phyloP scores from a whole-genome alignment of 2,329 filamentous ascomycete genomes.

The Rachicladosporium sp. region DNA sequence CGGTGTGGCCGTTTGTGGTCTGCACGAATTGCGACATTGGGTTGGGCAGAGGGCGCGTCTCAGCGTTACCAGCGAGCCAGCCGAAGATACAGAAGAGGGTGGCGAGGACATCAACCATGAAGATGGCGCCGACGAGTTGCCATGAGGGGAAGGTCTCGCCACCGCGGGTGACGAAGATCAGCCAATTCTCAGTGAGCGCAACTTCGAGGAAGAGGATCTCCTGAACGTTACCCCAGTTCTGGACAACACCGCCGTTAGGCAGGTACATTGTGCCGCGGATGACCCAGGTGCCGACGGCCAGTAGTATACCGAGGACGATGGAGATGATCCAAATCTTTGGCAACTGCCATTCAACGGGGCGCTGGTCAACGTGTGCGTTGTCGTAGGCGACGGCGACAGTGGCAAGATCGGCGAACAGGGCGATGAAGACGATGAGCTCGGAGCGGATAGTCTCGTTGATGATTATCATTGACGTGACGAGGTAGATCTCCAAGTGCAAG shows the following conservation, averaged over 20 bases:
- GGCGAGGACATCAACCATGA: slow-evolving; percentile 57
- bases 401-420: slow-evolving; percentile 66
- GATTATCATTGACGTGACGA: slow-evolving; percentile 67
- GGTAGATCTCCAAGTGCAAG: slow-evolving; percentile 63
- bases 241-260: slow-evolving; percentile 57
- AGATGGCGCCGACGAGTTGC: slow-evolving; percentile 60
- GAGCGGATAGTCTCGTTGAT: slow-evolving; percentile 63
- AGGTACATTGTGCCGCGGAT: slow-evolving; percentile 59
- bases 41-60: slow-evolving; percentile 27
- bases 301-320: slow-evolving; percentile 53
- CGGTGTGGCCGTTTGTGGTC: slow-evolving; percentile 36
- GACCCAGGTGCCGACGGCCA: slow-evolving; percentile 61
- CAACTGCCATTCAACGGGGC: slow-evolving; percentile 68
- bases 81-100: slow-evolving; percentile 66
- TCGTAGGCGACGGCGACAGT: slow-evolving; percentile 71
- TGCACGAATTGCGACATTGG: slow-evolving; percentile 28
- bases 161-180: slow-evolving; percentile 45
- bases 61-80: slow-evolving; percentile 49
- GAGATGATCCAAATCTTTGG: slow-evolving; percentile 73
- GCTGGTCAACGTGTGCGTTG: slow-evolving; percentile 62
- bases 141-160: slow-evolving; percentile 62
- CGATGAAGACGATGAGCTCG: slow-evolving; percentile 67
- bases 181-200: slow-evolving; percentile 42
- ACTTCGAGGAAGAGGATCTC: slow-evolving; percentile 49
- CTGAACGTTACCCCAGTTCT: slow-evolving; percentile 63